phyloP scores from a whole-genome alignment of 305 asterid species.

The Solanum hybrid region DNA sequence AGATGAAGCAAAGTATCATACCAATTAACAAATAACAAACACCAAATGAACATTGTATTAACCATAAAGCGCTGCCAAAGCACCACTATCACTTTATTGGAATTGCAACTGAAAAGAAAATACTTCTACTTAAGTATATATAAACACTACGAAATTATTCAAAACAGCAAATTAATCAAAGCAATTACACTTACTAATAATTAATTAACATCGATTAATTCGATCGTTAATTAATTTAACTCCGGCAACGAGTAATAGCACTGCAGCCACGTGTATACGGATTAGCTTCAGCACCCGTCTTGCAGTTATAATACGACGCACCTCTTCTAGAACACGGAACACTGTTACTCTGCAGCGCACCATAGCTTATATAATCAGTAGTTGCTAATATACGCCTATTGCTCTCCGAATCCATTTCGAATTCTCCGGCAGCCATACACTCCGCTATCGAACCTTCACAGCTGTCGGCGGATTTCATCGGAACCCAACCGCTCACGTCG shows the following conservation, averaged over 20 bases:
- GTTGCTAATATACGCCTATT: slow-evolving; percentile 67
- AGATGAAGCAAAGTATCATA: no score
- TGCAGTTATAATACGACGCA: slow-evolving; percentile 71
- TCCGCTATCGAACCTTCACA: slow-evolving; percentile 59
- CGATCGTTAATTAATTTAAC: slow-evolving; percentile 9
- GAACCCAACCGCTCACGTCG: slow-evolving; percentile 25
- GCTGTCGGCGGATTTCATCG: slow-evolving; percentile 13
- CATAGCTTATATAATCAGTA: slow-evolving; percentile 55
- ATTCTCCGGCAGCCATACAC: slow-evolving; percentile 53
- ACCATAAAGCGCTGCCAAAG: background rate
- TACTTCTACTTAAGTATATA: background rate
- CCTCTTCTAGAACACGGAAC: slow-evolving; percentile 64
- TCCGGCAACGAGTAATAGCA: slow-evolving; percentile 62
- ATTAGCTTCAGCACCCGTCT: slow-evolving; percentile 53
- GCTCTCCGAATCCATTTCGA: slow-evolving; percentile 53
- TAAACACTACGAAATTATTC: background rate
- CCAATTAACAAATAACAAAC: no score
- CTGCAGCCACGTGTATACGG: slow-evolving; percentile 57
- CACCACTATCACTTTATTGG: background rate
- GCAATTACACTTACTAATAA: background rate
- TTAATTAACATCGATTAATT: background rate
- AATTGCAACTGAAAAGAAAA: background rate
- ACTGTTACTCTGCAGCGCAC: slow-evolving; percentile 50
- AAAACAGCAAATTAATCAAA: background rate
- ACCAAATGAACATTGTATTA: no score